Evolutionary conservation across 2,329 filamentous ascomycete genomes (phyloP).

Genomic region (Hypomyces perniciosus): DNA sequence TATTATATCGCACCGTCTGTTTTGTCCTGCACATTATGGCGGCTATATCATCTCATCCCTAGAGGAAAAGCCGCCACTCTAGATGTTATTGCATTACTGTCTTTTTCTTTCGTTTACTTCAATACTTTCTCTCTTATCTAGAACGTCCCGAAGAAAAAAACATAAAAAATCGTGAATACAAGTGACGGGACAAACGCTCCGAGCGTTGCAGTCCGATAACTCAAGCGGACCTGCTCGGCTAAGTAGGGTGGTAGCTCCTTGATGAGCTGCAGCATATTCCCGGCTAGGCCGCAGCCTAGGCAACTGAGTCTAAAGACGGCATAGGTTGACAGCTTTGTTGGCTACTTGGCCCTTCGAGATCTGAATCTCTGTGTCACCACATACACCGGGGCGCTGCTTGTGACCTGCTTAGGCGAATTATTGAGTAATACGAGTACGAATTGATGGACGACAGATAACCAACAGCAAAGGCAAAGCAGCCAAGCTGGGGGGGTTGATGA

Average conservation of each 20-base stretch:
- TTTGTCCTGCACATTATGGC: too few species aligned
- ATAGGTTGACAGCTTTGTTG: conserved; percentile 31
- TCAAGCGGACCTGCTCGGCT: conserved; percentile 54
- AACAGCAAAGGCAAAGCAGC: too few species aligned
- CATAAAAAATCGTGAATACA: conserved; percentile 24
- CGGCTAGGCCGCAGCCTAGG: conserved; percentile 55
- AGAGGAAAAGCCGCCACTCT: too few species aligned
- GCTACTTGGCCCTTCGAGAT: too few species aligned
- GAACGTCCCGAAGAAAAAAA: conserved; percentile 35
- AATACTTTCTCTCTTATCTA: conserved; percentile 56
- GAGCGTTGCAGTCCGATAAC: conserved; percentile 51
- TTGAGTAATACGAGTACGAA: too few species aligned
- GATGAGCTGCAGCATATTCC: conserved; percentile 60
- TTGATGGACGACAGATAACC: too few species aligned
- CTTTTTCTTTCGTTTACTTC: conserved; percentile 19
- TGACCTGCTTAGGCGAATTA: too few species aligned
- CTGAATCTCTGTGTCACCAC: too few species aligned
- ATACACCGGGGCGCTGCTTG: too few species aligned
- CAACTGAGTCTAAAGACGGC: conserved; percentile 60
- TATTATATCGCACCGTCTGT: too few species aligned
- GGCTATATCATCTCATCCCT: too few species aligned
- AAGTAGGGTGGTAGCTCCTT: conserved; percentile 55
- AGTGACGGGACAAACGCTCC: conserved; percentile 36
- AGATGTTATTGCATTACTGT: neutral
- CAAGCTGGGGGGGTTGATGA: too few species aligned